phyloP scores from a whole-genome alignment of 257 asterid genomes.

The Nicotiana noctiflora region DNA sequence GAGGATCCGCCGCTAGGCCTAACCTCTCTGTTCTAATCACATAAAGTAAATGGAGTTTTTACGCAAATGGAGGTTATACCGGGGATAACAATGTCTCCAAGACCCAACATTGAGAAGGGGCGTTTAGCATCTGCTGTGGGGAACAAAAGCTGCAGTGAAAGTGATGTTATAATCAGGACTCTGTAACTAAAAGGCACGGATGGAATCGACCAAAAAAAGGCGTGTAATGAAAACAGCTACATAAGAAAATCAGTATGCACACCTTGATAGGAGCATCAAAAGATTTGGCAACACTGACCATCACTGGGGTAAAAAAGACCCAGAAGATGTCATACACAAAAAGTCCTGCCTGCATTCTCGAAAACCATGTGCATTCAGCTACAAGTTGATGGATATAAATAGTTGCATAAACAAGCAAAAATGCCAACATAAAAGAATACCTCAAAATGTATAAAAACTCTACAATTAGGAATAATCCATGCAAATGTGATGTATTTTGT shows the following conservation, averaged over 20 bases:
- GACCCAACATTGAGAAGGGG: constrained; percentile 98
- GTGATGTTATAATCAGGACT: constrained; percentile 4
- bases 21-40: background rate
- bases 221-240: background rate
- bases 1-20: background rate
- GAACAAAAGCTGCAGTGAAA: constrained; percentile 73
- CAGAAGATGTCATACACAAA: constrained; percentile 88
- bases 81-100: constrained; percentile 96
- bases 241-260: background rate
- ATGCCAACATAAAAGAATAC: background rate
- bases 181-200: background rate
- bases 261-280: constrained; percentile 99
- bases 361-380: constrained; percentile 5
- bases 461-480: background rate
- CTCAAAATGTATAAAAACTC: background rate
- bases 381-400: background rate
- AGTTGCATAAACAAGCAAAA: background rate
- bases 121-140: constrained; percentile 78
- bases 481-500: background rate
- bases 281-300: constrained; percentile 96
- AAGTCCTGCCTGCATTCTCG: constrained; percentile 74
- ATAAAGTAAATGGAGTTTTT: background rate
- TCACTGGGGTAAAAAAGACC: constrained; percentile 97
- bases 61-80: constrained; percentile 36
- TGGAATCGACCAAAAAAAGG: background rate